A percentile compares a stretch with the other conserved stretches of the same genome.
Conservation (phyloP, 345 rosid species). For the Erucastrum elatum region DNA sequence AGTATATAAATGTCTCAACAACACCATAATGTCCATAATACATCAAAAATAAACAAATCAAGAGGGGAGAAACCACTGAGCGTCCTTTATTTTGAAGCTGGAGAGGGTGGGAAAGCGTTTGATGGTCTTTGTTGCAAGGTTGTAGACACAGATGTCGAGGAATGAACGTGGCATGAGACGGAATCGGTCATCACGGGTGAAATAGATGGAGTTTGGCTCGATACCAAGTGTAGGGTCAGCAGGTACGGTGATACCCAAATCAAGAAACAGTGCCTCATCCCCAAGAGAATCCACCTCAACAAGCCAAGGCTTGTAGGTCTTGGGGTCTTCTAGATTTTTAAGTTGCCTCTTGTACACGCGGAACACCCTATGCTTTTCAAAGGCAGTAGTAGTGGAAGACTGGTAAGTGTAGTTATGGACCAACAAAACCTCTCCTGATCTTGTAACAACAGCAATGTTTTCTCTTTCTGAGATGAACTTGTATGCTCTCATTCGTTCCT, state of each 20-base stretch:
- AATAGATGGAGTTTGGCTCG: conserved; percentile 10
- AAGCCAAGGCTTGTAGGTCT: neutral
- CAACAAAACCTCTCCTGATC: conserved; percentile 7
- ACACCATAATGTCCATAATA: neutral
- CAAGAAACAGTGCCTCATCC: neutral
- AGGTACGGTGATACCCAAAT: neutral
- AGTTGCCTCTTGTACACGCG: neutral
- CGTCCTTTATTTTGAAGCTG: neutral
- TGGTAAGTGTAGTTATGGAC: neutral
- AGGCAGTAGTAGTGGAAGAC: neutral
- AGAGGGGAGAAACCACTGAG: neutral
- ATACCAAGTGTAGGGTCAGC: neutral
- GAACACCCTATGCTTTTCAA: neutral
- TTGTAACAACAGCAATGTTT: conserved; percentile 7
- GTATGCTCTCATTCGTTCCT: neutral
- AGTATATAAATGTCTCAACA: neutral
- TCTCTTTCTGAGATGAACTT: neutral
- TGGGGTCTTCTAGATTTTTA: neutral
- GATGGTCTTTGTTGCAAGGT: conserved; percentile 6
- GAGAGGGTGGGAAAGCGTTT: neutral
- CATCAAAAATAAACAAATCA: neutral
- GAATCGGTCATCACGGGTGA: neutral
- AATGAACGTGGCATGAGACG: neutral
- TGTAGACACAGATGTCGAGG: neutral
- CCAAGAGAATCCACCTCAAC: neutral